Percentiles rank a stretch among this genome's conserved stretches.
These are phyloP conservation scores for Veloboletus limbatus DNA, from an alignment of 1,284 basidiomycete species.

Conservation along the genomic window DNA sequence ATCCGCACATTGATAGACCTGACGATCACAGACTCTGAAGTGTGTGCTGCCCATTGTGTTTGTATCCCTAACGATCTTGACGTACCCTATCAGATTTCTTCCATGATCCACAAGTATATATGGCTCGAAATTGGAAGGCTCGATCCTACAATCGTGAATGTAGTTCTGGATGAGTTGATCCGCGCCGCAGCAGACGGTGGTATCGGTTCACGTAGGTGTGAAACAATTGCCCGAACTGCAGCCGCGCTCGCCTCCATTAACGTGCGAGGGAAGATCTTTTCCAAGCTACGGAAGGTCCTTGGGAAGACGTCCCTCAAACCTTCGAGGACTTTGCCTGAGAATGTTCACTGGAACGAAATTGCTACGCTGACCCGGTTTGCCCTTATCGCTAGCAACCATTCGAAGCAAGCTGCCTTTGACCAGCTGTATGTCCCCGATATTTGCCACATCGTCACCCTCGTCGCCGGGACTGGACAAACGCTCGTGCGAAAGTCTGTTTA, in stretches of 20 bases:
- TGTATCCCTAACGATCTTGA: slow-evolving; percentile 8
- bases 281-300: slow-evolving; percentile 76
- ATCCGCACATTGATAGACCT: slow-evolving; percentile 74
- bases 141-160: slow-evolving; percentile 64
- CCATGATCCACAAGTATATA: slow-evolving; percentile 66
- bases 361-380: slow-evolving; percentile 74
- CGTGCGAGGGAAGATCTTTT: slow-evolving; percentile 74
- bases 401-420: slow-evolving; percentile 58
- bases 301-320: slow-evolving; percentile 68
- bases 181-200: slow-evolving; percentile 80
- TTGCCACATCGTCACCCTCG: slow-evolving; percentile 72
- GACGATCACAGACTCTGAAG: slow-evolving; percentile 69
- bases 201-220: slow-evolving; percentile 70
- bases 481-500: slow-evolving; percentile 78
- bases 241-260: slow-evolving; percentile 73
- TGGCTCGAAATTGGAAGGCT: slow-evolving; percentile 75
- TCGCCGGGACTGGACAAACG: slow-evolving; percentile 71
- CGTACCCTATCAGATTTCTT: slow-evolving; percentile 50
- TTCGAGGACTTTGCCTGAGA: slow-evolving; percentile 61
- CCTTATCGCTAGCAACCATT: slow-evolving; percentile 69
- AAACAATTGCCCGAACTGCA: slow-evolving; percentile 73
- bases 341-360: slow-evolving; percentile 81
- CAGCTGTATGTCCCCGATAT: slow-evolving; percentile 84
- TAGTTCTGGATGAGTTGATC: slow-evolving; percentile 75
- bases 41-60: slow-evolving; percentile 32